A percentile compares a stretch with the other conserved stretches of the same genome.
Evolutionary conservation across 352 stramenopile genomes (phyloP).

Genomic region (Phytophthora meadii): DNA sequence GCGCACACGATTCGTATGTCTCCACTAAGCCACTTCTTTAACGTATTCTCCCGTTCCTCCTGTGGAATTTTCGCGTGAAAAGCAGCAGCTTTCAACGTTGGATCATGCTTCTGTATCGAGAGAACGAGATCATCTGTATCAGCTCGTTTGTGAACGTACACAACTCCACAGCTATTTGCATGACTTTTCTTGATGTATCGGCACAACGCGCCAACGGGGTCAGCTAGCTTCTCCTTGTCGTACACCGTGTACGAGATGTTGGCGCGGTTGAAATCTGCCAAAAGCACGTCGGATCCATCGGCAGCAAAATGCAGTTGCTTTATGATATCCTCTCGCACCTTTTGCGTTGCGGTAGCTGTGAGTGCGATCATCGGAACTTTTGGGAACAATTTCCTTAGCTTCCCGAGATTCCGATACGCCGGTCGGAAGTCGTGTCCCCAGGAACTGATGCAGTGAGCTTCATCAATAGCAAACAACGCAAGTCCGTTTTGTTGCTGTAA

Average conservation of each 20-base stretch:
- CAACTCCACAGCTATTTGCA: slow-evolving; percentile 38
- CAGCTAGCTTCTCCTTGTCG: slow-evolving; percentile 54
- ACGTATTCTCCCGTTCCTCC: slow-evolving; percentile 43
- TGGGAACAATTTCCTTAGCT: slow-evolving; percentile 42
- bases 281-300: slow-evolving; percentile 44
- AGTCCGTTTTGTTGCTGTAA: slow-evolving; percentile 36
- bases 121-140: slow-evolving; percentile 58
- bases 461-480: slow-evolving; percentile 84
- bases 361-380: slow-evolving; percentile 81
- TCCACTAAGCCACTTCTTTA: slow-evolving; percentile 56
- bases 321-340: slow-evolving; percentile 70
- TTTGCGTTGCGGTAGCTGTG: slow-evolving; percentile 88
- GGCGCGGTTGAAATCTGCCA: slow-evolving; percentile 64
- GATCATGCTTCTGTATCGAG: slow-evolving; percentile 36
- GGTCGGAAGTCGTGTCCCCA: slow-evolving; percentile 93
- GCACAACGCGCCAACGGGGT: slow-evolving; percentile 47
- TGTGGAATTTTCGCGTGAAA: slow-evolving; percentile 65
- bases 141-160: slow-evolving; percentile 66
- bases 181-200: slow-evolving; percentile 56
- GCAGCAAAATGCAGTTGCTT: slow-evolving; percentile 45
- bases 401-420: slow-evolving; percentile 57
- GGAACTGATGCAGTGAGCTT: slow-evolving; percentile 93
- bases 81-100: slow-evolving; percentile 39
- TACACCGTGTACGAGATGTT: slow-evolving; percentile 68
- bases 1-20: slow-evolving; percentile 86